Evolutionary conservation across 2,329 filamentous ascomycete genomes (phyloP).

Genomic region (Penicillium vulpinum): DNA sequence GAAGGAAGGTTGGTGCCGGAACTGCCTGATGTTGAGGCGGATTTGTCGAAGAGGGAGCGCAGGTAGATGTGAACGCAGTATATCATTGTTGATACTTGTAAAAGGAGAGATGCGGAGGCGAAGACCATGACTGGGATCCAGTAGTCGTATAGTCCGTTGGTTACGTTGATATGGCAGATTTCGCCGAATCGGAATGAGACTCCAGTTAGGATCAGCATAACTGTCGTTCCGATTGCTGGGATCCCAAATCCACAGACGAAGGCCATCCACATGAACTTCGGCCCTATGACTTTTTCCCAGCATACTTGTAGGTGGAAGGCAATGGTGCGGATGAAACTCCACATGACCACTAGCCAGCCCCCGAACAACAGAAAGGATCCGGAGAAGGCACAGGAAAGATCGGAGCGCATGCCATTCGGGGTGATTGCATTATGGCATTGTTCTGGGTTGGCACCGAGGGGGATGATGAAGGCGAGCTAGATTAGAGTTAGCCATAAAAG

Average conservation of each 20-base stretch:
- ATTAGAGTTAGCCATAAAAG: constrained; percentile 9
- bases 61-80: constrained; percentile 97
- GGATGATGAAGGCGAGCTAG: constrained; percentile 86
- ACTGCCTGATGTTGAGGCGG: constrained; percentile 58
- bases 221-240: constrained; percentile 70
- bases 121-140: constrained; percentile 88
- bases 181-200: constrained; percentile 91
- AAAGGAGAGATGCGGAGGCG: constrained; percentile 70
- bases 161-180: constrained; percentile 92
- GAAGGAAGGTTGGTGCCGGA: constrained; percentile 65
- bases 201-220: constrained; percentile 80
- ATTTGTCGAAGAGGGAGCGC: constrained; percentile 73
- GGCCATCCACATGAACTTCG: constrained; percentile 83
- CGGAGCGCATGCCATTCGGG: constrained; percentile 85
- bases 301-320: constrained; percentile 97
- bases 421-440: constrained; percentile 91
- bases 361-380: constrained; percentile 83
- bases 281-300: constrained; percentile 89
- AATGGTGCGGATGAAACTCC: constrained; percentile 83
- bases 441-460: constrained; percentile 72
- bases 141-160: constrained; percentile 76
- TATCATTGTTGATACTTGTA: constrained; percentile 79
- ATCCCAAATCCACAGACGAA: constrained; percentile 82
- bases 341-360: constrained; percentile 80
- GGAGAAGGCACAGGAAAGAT: constrained; percentile 79